Percentiles rank a stretch among this genome's conserved stretches.
Conservation (phyloP, 305 asterid species). For the Petunia hybrid region DNA sequence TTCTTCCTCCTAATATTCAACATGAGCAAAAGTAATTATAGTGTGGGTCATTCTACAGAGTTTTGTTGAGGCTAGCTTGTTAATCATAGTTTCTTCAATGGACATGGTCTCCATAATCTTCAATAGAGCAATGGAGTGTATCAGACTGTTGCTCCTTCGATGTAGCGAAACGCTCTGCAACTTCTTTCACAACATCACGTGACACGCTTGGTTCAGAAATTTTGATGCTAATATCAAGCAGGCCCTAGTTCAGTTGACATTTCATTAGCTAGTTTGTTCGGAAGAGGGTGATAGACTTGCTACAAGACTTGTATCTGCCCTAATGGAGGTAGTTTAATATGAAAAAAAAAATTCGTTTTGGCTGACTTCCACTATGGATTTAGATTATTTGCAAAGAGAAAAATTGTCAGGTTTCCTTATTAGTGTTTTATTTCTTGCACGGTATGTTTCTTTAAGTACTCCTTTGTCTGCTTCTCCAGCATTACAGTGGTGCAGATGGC, state of each 20-base stretch:
- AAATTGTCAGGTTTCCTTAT: neutral
- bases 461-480: constrained; percentile 52
- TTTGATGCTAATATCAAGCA: constrained; percentile 42
- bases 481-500: constrained; percentile 94
- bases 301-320: too few relatives aligned
- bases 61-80: neutral
- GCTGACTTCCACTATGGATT: neutral
- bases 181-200: constrained; percentile 30
- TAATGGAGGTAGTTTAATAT: constrained; percentile 47
- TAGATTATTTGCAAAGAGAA: too few relatives aligned
- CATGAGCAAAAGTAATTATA: neutral
- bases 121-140: constrained; percentile 84
- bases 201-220: too few relatives aligned
- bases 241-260: constrained; percentile 71
- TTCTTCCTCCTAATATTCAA: neutral
- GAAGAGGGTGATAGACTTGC: too few relatives aligned
- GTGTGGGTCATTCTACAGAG: neutral
- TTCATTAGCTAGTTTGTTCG: constrained; percentile 78
- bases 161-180: constrained; percentile 86
- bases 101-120: neutral
- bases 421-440: too few relatives aligned
- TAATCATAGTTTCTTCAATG: neutral
- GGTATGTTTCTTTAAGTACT: too few relatives aligned
- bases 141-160: constrained; percentile 89
- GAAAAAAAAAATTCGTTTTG: neutral